Conservation (phyloP, 768 basidiomycete species). For the Trametes punicea region DNA sequence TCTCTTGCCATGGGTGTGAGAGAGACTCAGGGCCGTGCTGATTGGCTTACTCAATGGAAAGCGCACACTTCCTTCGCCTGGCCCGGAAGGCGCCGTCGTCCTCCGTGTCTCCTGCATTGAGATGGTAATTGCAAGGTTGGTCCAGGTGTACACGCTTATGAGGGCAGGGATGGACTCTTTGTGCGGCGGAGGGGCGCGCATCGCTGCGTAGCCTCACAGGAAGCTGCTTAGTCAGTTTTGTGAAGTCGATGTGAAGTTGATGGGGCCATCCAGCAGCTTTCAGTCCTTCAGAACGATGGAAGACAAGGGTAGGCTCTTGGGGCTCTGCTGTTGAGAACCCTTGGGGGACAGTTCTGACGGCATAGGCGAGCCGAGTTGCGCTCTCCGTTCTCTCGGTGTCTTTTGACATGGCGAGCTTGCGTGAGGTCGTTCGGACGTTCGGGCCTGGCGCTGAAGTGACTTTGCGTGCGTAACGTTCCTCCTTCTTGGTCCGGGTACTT, state of each 20-base stretch:
- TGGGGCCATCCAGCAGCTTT: conserved; percentile 13
- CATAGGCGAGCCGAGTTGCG: conserved; percentile 7
- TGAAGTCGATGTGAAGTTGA: background rate
- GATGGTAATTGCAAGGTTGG: background rate
- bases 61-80: background rate
- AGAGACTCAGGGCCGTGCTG: conserved; percentile 11
- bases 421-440: background rate
- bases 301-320: background rate
- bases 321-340: background rate
- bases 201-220: background rate
- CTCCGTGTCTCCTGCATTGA: background rate
- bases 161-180: conserved; percentile 4
- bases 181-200: background rate
- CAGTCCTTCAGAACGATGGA: background rate
- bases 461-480: background rate
- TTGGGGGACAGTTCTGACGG: conserved; percentile 10
- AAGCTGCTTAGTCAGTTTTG: background rate
- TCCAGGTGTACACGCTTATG: background rate
- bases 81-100: background rate
- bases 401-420: conserved; percentile 1
- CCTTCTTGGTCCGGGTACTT: background rate
- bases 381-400: conserved; percentile 8
- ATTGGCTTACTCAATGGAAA: conserved; percentile 9
- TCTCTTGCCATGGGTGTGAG: conserved; percentile 10
- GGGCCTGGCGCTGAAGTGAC: conserved; percentile 2